Percentiles rank a stretch among this genome's conserved stretches.
These are phyloP conservation scores for Boletus hoseneyae DNA, from an alignment of 1,284 basidiomycete genomes.

Conservation along the genomic window DNA sequence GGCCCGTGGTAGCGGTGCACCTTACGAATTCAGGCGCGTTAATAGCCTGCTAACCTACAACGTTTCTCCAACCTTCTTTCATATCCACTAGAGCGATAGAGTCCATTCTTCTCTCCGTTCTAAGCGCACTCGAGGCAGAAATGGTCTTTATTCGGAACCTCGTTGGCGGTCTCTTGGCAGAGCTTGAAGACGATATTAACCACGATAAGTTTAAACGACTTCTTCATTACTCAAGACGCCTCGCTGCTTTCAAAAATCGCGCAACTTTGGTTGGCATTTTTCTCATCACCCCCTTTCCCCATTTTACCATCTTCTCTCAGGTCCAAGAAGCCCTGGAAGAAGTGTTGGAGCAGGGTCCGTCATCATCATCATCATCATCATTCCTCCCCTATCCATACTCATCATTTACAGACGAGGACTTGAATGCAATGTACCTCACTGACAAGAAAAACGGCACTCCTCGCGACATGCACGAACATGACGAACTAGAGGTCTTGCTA, in stretches of 20 bases:
- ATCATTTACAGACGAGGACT: slow-evolving; percentile 73
- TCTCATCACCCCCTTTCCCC: neutral
- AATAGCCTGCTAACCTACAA: slow-evolving; percentile 7
- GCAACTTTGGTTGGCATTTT: slow-evolving; percentile 62
- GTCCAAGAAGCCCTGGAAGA: slow-evolving; percentile 91
- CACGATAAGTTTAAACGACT: slow-evolving; percentile 88
- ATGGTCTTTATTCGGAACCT: slow-evolving; percentile 88
- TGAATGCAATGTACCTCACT: slow-evolving; percentile 89
- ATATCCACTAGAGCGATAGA: slow-evolving; percentile 71
- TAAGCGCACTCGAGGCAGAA: slow-evolving; percentile 89
- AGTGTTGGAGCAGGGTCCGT: slow-evolving; percentile 79
- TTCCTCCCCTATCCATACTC: slow-evolving; percentile 6
- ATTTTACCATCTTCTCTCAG: slow-evolving; percentile 35
- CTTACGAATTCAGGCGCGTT: slow-evolving; percentile 86
- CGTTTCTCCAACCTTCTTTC: slow-evolving; percentile 14
- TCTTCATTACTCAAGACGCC: slow-evolving; percentile 83
- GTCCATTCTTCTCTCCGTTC: slow-evolving; percentile 83
- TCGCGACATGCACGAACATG: slow-evolving; percentile 74
- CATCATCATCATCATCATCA: neutral
- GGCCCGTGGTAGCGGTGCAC: slow-evolving; percentile 58
- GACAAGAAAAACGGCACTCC: slow-evolving; percentile 64
- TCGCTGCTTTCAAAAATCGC: slow-evolving; percentile 85
- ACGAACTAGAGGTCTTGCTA: slow-evolving; percentile 89
- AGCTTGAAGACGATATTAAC: slow-evolving; percentile 91
- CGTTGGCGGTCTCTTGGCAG: slow-evolving; percentile 83